These are phyloP conservation scores for Mucor indicus DNA, from an alignment of 371 early-diverging fungal species.

Conservation along the genomic window DNA sequence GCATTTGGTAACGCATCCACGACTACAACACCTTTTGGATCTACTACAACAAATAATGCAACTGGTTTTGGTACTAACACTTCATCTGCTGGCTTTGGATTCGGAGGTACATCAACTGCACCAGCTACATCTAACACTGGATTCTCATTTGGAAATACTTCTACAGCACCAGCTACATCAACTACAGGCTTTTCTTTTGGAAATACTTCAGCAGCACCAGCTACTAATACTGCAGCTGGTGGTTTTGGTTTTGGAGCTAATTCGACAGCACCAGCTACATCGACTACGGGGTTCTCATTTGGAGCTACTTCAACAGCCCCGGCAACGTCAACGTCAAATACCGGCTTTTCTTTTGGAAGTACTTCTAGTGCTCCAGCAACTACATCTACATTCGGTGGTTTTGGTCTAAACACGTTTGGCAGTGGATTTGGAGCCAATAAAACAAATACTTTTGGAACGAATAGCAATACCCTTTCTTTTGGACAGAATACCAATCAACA, in stretches of 20 bases:
- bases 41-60: neutral
- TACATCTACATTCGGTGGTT: conserved; percentile 7
- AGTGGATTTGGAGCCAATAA: conserved; percentile 2
- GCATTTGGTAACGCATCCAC: neutral
- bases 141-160: conserved; percentile 26
- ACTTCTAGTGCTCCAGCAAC: conserved; percentile 4
- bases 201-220: no score
- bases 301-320: no score
- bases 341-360: conserved; percentile 27
- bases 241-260: conserved; percentile 1
- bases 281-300: conserved; percentile 1
- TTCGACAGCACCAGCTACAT: no score
- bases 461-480: conserved; percentile 3
- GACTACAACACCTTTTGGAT: conserved; percentile 3
- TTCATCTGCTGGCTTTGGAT: conserved; percentile 5
- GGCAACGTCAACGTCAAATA: no score
- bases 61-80: conserved; percentile 14
- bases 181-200: conserved; percentile 4
- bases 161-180: conserved; percentile 8
- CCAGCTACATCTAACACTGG: no score
- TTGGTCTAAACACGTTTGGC: conserved; percentile 13
- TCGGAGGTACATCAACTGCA: no score
- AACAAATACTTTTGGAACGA: conserved; percentile 1
- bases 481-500: conserved; percentile 11
- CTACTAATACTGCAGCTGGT: neutral